These are phyloP conservation scores for Neckera pumila DNA, from an alignment of 225 moss, liverwort and hornwort species.

Conservation along the genomic window DNA sequence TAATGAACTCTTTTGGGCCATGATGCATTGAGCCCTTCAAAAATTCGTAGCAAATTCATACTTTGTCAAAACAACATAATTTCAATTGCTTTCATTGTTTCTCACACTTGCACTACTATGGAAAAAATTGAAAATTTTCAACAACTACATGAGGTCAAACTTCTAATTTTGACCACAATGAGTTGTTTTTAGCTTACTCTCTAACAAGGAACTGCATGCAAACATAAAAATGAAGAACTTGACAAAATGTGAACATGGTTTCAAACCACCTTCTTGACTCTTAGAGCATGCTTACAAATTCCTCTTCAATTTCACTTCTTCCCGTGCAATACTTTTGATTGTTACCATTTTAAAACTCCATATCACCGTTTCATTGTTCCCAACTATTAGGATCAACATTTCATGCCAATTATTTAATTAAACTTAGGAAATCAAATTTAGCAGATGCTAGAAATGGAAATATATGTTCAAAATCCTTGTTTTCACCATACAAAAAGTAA, in stretches of 20 bases:
- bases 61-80: too few species aligned
- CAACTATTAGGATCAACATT: background rate
- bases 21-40: too few species aligned
- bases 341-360: background rate
- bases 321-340: background rate
- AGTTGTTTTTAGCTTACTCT: too few species aligned
- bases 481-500: background rate
- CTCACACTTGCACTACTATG: too few species aligned
- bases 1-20: too few species aligned
- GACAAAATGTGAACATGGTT: background rate
- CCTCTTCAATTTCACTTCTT: background rate
- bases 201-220: too few species aligned
- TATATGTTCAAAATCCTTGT: background rate
- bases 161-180: too few species aligned
- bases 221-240: too few species aligned
- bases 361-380: rapidly evolving
- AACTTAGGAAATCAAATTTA: background rate
- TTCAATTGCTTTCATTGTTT: too few species aligned
- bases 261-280: background rate
- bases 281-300: background rate
- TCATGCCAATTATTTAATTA: background rate
- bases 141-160: too few species aligned
- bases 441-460: rapidly evolving
- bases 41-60: too few species aligned
- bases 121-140: too few species aligned